Base-by-base conservation (phyloP, 257 asterid species). In the Gynochthodes officinalis region DNA sequence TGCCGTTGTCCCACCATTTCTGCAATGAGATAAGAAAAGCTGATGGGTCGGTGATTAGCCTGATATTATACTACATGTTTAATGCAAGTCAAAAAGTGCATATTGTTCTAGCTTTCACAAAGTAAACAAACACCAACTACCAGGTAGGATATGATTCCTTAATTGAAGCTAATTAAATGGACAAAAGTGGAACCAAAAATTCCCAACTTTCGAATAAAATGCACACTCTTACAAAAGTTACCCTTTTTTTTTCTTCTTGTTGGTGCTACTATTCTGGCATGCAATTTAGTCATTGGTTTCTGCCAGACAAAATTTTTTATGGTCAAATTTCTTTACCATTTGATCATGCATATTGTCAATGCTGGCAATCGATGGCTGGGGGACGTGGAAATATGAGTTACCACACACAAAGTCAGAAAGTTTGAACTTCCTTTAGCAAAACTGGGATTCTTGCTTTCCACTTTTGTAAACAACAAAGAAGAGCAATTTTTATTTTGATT, bases 71-170 rank as follows among this genome's bases (percentile, higher is more conserved):
- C 32, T 4, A 13, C 14, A 63, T 19, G 27, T 19, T 39, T 25
- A 52, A 64, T 48, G 64, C 35, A 60, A 68, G 70, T 70, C 71
- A 62, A 76, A 71, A 75, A 55, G 60, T n/a, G 11, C 16, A 39
- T 60, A n/a, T 61, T 15, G 46, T 70, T 23, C 15, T 43, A 60
- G 54, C 66, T 72, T 75, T 65, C 2, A 32, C 37, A 55, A 74
- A 67, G 52, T 32, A 39, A 30, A 64, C 68, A 39, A 30, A 64
- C 68, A 73, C 39, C 52, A 30, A 14, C 27, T 18, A 73, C 35
- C 11, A 27, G n/a, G 6, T 15, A 12, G 50, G 50, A 66, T 67
- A 18, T 15, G 68, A 75, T 43, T 67, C 78, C 62, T 54, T 43
- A 63, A 55, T 57, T 54, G 58, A 53, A 64, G 67, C 40, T n/a